Percentiles rank a stretch among this genome's conserved stretches.
Evolutionary conservation across 2,329 filamentous ascomycete genomes (phyloP).

Genomic region (Gaeumannomyces sp.): DNA sequence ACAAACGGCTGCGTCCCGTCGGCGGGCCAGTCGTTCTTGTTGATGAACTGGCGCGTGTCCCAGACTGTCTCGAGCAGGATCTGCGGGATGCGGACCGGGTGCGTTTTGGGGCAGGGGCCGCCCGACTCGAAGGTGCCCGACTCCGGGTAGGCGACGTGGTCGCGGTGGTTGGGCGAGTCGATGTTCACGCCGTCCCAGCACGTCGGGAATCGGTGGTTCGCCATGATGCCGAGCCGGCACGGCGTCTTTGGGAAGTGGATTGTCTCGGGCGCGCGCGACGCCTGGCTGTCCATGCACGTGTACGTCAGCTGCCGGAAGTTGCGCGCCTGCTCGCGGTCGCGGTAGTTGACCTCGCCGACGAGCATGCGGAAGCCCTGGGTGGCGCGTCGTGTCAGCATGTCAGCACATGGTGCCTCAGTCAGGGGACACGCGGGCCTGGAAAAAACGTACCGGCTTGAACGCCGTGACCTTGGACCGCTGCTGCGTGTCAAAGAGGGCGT

Average conservation of each 20-base stretch:
- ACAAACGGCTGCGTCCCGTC: conserved; percentile 33
- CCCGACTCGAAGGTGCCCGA: conserved; percentile 35
- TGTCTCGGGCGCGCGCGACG: conserved; percentile 30
- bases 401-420: background rate
- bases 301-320: conserved; percentile 34
- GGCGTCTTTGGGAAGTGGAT: conserved; percentile 31
- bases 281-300: conserved; percentile 32
- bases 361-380: conserved; percentile 38
- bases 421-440: too few species aligned
- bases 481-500: conserved; percentile 31
- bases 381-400: too few species aligned
- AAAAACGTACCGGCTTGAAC: conserved; percentile 8
- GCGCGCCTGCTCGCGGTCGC: conserved; percentile 25
- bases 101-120: conserved; percentile 33
- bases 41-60: conserved; percentile 27
- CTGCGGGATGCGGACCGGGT: conserved; percentile 36
- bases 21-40: conserved; percentile 29
- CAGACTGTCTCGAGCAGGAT: conserved; percentile 35
- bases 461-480: conserved; percentile 16
- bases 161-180: conserved; percentile 39
- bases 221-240: conserved; percentile 36
- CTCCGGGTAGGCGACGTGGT: conserved; percentile 38
- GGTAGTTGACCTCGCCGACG: conserved; percentile 32
- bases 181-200: conserved; percentile 50
- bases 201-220: conserved; percentile 39